Base-by-base conservation (phyloP, 129 eudicot genomes). In the Artemisia tridentata region DNA sequence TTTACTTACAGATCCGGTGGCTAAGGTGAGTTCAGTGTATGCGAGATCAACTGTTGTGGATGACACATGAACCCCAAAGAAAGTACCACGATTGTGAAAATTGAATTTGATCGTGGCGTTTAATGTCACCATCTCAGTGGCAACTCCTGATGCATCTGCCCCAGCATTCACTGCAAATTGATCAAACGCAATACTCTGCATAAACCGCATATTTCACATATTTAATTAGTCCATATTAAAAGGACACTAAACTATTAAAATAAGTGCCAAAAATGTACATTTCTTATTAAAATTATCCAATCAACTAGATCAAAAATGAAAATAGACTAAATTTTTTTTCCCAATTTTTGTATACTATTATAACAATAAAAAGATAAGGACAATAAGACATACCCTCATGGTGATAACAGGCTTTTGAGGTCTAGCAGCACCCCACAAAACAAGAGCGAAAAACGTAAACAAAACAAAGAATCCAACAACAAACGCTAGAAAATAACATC, bases 21-120 rank as follows among this genome's bases (percentile, higher is more conserved):
- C 98, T 3, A 92, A 29, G 7, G 83, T 77, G 54, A 89, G 82
- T 54, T 89, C 66, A 4, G 86, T 61, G 60, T 80, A 92, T 5
- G 95, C 72, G 23, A 92, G 89, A 77, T 84, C 89, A 43, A 92
- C 27, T 5, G 85, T 84, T 3, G 96, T 79, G 14, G 98, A 83
- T 58, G 91, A 77, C 8, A 92, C 98, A 58, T 92, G 98, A n/a
- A 86, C 90, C 2, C 98, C 98, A 34, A 92, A 92, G 63, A 92
- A 89, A 15, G 96, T 85, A 16, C 90, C 96, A 2, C 61, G 85
- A 48, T 92, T 92, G n/a, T 84, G 84, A 10, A 86, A 89, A 23
- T 71, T 61, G 29, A 86, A 49, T 65, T 83, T 92, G 51, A 89
- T 65, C 6, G 98, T 89, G 10, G 90, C 73, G 75, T 92, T 92